Conservation (phyloP, 1,139 yeast genomes). For the Nakaseomyces sp. region DNA sequence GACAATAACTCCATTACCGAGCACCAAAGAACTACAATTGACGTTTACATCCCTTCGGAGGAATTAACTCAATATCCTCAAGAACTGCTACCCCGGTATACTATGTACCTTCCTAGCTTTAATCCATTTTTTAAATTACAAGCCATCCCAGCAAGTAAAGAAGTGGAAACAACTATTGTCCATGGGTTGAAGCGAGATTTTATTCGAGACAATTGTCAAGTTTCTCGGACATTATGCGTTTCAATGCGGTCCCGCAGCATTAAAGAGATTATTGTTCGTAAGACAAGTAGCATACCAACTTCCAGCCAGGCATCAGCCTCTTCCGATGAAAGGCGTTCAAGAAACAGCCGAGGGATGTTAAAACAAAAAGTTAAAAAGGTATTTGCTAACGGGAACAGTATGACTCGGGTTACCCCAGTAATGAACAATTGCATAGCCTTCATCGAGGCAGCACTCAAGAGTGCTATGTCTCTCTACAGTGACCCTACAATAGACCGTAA, state of each 20-base stretch:
- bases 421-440: conserved; percentile 19
- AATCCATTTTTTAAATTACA: conserved; percentile 33
- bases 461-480: conserved; percentile 20
- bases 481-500: conserved; percentile 12
- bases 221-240: conserved; percentile 30
- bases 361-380: conserved; percentile 25
- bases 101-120: conserved; percentile 23
- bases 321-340: neutral
- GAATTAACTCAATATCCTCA: conserved; percentile 4
- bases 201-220: conserved; percentile 15
- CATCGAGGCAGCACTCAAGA: conserved; percentile 18
- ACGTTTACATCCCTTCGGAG: neutral
- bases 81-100: conserved; percentile 26
- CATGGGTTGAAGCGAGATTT: conserved; percentile 51
- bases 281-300: conserved; percentile 11
- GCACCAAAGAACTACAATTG: neutral
- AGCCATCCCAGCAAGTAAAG: conserved; percentile 37
- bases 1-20: conserved; percentile 6
- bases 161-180: conserved; percentile 44
- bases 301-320: neutral
- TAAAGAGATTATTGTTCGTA: conserved; percentile 41
- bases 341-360: conserved; percentile 7
- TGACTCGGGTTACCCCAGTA: conserved; percentile 19
- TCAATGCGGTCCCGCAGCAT: conserved; percentile 52
- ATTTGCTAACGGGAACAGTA: conserved; percentile 24